A percentile compares a stretch with the other conserved stretches of the same genome.
These are phyloP conservation scores for Phoma sp. DNA, from an alignment of 2,329 filamentous ascomycete species.

Conservation along the genomic window DNA sequence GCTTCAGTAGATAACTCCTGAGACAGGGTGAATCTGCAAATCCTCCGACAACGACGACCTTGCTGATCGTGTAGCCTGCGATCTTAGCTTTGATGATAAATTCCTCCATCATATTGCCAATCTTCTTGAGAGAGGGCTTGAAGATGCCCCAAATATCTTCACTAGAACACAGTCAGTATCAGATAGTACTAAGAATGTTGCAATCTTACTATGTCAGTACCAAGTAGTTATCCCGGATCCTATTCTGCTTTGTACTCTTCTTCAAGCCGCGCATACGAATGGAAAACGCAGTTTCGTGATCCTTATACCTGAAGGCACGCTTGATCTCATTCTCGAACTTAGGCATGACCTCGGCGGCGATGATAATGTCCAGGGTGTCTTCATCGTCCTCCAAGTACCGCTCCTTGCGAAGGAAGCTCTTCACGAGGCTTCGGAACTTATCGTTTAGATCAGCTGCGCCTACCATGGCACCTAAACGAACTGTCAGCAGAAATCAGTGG, in stretches of 20 bases:
- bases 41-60: conserved; percentile 22
- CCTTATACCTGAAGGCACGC: conserved; percentile 7
- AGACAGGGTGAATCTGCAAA: conserved; percentile 24
- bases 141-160: conserved; percentile 14
- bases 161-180: background rate
- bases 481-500: too few species aligned
- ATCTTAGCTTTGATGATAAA: conserved; percentile 8
- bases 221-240: conserved; percentile 1
- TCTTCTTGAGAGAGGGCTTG: conserved; percentile 6
- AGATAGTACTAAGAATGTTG: background rate
- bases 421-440: conserved; percentile 4
- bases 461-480: conserved; percentile 15
- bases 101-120: conserved; percentile 12
- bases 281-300: background rate
- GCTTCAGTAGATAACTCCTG: conserved; percentile 3
- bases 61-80: conserved; percentile 3
- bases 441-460: conserved; percentile 15
- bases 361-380: conserved; percentile 8
- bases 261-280: conserved; percentile 11
- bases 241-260: background rate
- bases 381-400: conserved; percentile 9
- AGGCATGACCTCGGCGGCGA: conserved; percentile 18
- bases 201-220: conserved; percentile 15
- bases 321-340: conserved; percentile 20
- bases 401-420: conserved; percentile 1